Base-by-base conservation (phyloP, 495 filamentous ascomycete species). In the Talaromyces proteolyticus region DNA sequence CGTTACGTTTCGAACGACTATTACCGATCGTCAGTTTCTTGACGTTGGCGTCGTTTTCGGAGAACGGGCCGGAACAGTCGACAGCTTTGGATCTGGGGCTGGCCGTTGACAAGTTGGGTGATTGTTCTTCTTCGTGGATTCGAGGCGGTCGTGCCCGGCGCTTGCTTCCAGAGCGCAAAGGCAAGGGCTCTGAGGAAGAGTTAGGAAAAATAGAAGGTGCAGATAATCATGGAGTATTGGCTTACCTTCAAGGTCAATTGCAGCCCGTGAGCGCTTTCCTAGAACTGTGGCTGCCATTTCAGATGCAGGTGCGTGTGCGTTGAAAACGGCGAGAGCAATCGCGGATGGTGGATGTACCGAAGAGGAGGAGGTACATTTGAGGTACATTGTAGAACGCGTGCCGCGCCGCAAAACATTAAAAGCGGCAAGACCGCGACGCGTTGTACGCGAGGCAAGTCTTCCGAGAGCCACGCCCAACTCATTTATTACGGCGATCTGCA, bases 221-320 rank as follows among this genome's bases (percentile, higher is more conserved):
- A 43, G 6, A 11, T 26, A 23, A 3, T 18, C 25, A 36, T 24
- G 40, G 51, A 47, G 37, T 49, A 44, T 12, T 60, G 14, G 57
- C 72, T 63, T 85, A 89, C 88, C 82, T 65, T 72, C 67, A 45
- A 57, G 37, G 40, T 57, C 74, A 57, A 60, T 64, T 55, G 54
- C 70, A 68, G 62, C 68, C 66, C 73, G 83, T 73, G 64, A 77
- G 78, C 89, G 82, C 80, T 94, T 91, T 62, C 86, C 85, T 46
- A 89, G 70, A 44, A 84, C 76, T 48, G 79, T 74, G 54, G 76
- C 71, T 56, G 78, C 74, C 86, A 89, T 90, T 26, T 57, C 64
- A 58, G 46, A 17, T 21, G 43, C 21, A 42, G 17, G 26, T 40
- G 18, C 14, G 25, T 21, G 23, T 50, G 14, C 40, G 44, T 20